Percentiles rank a stretch among this genome's conserved stretches.
Conservation (phyloP, 2,329 filamentous ascomycete species). For the Epichloe bromicola region DNA sequence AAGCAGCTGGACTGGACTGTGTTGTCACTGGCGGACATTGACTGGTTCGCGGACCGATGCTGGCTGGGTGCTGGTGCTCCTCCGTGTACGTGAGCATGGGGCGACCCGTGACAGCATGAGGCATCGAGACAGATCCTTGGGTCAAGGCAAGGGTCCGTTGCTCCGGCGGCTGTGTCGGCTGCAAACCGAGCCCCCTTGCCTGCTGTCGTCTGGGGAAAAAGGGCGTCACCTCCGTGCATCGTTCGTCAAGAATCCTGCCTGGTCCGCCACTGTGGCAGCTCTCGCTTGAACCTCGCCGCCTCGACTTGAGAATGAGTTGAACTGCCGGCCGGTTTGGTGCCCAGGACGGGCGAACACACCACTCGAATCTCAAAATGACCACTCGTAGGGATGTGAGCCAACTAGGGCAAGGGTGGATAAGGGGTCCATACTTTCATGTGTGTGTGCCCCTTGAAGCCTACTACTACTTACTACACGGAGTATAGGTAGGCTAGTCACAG, state of each 20-base stretch:
- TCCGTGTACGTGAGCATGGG: too few species aligned
- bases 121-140: constrained; percentile 16
- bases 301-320: too few species aligned
- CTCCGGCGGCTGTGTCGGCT: constrained; percentile 26
- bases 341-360: too few species aligned
- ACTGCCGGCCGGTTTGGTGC: too few species aligned
- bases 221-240: constrained; percentile 12
- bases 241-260: constrained; percentile 12
- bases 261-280: constrained; percentile 12
- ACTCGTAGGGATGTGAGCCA: too few species aligned
- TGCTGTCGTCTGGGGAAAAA: constrained; percentile 4
- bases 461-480: too few species aligned
- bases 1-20: not conserved
- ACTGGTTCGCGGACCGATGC: not conserved
- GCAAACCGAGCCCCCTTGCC: constrained; percentile 17
- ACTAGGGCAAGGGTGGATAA: too few species aligned
- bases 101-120: not conserved
- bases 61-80: not conserved
- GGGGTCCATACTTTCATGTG: too few species aligned
- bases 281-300: too few species aligned
- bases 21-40: not conserved
- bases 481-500: too few species aligned
- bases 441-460: too few species aligned
- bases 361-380: too few species aligned
- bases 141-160: constrained; percentile 6